Percentiles rank a stretch among this genome's conserved stretches.
These are phyloP conservation scores for Citrus hindsii DNA, from an alignment of 345 rosid genomes.

Conservation along the genomic window DNA sequence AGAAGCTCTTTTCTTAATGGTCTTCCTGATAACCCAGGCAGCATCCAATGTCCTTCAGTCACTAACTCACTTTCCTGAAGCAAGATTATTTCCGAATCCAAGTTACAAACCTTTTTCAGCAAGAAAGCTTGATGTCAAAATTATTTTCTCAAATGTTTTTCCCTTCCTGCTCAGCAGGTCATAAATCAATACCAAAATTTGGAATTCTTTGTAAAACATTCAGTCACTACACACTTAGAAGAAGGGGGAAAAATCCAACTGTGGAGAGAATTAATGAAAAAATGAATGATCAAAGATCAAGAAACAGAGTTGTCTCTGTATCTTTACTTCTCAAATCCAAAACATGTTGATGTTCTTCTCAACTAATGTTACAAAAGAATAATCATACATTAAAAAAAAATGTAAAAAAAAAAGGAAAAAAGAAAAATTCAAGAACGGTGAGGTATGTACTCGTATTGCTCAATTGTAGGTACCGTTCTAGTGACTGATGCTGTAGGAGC, in stretches of 20 bases:
- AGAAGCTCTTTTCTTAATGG: neutral
- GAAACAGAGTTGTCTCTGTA: constrained; percentile 21
- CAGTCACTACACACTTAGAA: neutral
- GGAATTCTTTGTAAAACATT: neutral
- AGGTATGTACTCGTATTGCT: constrained; percentile 46
- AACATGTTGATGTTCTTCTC: constrained; percentile 10
- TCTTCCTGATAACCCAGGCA: too few species aligned
- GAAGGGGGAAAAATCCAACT: neutral
- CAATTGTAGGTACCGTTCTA: constrained; percentile 65
- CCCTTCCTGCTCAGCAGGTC: neutral
- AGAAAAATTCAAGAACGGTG: constrained; percentile 27
- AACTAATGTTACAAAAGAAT: constrained; percentile 37
- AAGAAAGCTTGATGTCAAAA: neutral
- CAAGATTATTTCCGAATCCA: neutral
- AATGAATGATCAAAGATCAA: constrained; percentile 6
- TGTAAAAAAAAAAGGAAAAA: neutral
- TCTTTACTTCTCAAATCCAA: constrained; percentile 12
- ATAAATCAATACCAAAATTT: neutral
- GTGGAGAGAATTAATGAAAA: neutral
- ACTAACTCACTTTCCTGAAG: too few species aligned
- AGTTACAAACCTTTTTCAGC: neutral
- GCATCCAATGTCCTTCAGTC: neutral
- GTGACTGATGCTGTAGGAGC: constrained; percentile 68
- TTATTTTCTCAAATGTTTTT: neutral
- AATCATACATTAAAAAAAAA: constrained; percentile 7